Evolutionary conservation across 2,329 filamentous ascomycete genomes (phyloP).

Genomic region (Arthrobotrys entomopaga): DNA sequence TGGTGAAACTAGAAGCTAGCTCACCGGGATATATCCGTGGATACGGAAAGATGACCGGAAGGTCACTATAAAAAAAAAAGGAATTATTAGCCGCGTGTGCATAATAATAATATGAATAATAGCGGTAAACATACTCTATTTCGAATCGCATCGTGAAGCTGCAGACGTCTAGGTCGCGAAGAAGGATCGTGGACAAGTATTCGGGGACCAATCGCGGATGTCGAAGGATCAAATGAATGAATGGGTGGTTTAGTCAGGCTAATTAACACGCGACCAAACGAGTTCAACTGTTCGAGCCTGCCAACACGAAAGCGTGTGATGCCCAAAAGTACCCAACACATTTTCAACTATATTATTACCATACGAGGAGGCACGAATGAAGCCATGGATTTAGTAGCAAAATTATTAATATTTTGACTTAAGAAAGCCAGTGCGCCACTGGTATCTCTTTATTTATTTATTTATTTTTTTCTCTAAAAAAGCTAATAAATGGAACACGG

Average conservation of each 20-base stretch:
- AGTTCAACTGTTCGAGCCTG: neutral
- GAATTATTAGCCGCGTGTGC: slow-evolving; percentile 1
- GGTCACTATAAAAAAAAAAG: slow-evolving; percentile 63
- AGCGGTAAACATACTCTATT: slow-evolving; percentile 57
- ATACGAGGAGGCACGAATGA: neutral
- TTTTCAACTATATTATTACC: slow-evolving; percentile 4
- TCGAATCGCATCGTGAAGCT: slow-evolving; percentile 57
- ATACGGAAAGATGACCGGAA: slow-evolving; percentile 70
- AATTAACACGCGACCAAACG: slow-evolving; percentile 33
- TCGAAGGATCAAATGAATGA: neutral
- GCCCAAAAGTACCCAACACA: slow-evolving; percentile 18
- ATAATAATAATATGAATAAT: neutral
- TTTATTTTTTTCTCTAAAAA: too few relatives aligned
- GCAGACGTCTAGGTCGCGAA: slow-evolving; percentile 1
- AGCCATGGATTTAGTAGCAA: neutral
- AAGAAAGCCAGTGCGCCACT: slow-evolving; percentile 6
- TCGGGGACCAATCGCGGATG: slow-evolving; percentile 7
- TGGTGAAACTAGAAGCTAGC: slow-evolving; percentile 54
- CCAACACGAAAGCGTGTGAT: slow-evolving; percentile 43
- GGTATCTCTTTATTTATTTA: slow-evolving; percentile 23
- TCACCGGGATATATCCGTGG: slow-evolving; percentile 70
- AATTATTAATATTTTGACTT: slow-evolving; percentile 8
- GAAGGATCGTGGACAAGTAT: neutral
- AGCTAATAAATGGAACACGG: slow-evolving; percentile 1
- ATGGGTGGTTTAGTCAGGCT: too few relatives aligned